phyloP scores from a whole-genome alignment of 2,329 filamentous ascomycete genomes.

The Cercospora sojina region DNA sequence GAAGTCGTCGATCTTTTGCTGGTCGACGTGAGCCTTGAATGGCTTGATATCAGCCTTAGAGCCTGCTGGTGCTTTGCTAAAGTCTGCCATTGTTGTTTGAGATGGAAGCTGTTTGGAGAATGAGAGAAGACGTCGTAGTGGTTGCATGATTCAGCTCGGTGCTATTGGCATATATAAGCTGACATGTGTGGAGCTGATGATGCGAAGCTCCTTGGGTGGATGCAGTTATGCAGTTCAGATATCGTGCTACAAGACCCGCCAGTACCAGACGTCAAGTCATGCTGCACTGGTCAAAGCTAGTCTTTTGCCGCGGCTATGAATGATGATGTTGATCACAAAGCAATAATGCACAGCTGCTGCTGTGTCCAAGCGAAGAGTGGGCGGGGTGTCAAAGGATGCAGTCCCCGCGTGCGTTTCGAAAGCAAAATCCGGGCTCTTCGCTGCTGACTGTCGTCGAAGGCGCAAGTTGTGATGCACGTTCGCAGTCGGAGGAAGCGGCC shows the following conservation, averaged over 20 bases:
- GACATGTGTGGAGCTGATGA: slow-evolving; percentile 4
- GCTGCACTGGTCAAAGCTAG: background rate
- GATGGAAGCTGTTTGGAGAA: slow-evolving; percentile 19
- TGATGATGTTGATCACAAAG: background rate
- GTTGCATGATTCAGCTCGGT: slow-evolving; percentile 13
- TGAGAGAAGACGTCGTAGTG: slow-evolving; percentile 22
- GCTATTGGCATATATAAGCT: background rate
- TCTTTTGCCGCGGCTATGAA: background rate
- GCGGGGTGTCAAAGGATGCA: background rate
- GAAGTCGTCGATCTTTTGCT: slow-evolving; percentile 49
- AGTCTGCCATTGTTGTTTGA: slow-evolving; percentile 20
- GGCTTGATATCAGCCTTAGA: slow-evolving; percentile 42
- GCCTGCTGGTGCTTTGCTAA: slow-evolving; percentile 37
- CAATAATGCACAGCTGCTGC: background rate
- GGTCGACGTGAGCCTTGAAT: slow-evolving; percentile 47
- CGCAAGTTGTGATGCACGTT: background rate
- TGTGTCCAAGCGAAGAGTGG: background rate
- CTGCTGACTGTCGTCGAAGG: background rate
- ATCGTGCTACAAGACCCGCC: background rate
- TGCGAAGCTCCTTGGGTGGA: background rate
- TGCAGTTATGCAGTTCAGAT: background rate
- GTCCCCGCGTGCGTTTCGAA: background rate
- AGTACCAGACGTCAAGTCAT: background rate
- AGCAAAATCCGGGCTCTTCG: background rate
- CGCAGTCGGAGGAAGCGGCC: background rate